phyloP scores from a whole-genome alignment of 164 flowering plant species.

The Vitis rotundifolia region DNA sequence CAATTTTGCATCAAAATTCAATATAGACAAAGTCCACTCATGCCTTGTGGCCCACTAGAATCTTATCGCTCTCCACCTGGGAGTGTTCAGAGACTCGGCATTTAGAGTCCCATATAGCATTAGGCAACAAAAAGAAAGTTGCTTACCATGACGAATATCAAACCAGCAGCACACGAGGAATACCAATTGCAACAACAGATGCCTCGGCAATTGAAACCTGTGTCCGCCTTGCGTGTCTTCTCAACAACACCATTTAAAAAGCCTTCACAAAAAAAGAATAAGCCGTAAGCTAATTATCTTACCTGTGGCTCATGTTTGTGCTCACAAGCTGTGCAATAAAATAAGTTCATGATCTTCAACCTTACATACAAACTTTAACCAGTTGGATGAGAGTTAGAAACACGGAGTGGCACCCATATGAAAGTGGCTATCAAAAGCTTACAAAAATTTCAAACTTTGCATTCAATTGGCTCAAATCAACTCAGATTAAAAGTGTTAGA shows the following conservation, averaged over 20 bases:
- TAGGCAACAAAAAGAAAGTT: not conserved
- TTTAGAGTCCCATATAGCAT: not conserved
- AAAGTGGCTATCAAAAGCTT: too few species aligned
- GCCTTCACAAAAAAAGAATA: slow-evolving; percentile 44
- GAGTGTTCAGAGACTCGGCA: not conserved
- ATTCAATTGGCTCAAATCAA: too few species aligned
- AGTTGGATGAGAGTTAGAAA: too few species aligned
- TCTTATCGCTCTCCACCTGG: not conserved
- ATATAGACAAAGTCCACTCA: not conserved
- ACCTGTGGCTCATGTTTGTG: too few species aligned
- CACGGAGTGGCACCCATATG: too few species aligned
- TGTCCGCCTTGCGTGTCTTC: slow-evolving; percentile 58
- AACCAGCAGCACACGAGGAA: slow-evolving; percentile 86
- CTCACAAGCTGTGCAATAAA: not conserved
- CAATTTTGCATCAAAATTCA: not conserved
- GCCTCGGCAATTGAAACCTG: slow-evolving; percentile 74
- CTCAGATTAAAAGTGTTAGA: too few species aligned
- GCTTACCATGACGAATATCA: slow-evolving; percentile 91
- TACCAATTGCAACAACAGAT: slow-evolving; percentile 58
- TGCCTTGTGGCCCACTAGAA: not conserved
- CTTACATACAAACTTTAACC: too few species aligned
- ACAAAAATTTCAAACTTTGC: too few species aligned
- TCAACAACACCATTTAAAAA: slow-evolving; percentile 86
- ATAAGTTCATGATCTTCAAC: not conserved
- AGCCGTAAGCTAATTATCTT: not conserved